Conservation (phyloP, 371 early-diverging fungal species). For the Syncephalastrum racemosum region DNA sequence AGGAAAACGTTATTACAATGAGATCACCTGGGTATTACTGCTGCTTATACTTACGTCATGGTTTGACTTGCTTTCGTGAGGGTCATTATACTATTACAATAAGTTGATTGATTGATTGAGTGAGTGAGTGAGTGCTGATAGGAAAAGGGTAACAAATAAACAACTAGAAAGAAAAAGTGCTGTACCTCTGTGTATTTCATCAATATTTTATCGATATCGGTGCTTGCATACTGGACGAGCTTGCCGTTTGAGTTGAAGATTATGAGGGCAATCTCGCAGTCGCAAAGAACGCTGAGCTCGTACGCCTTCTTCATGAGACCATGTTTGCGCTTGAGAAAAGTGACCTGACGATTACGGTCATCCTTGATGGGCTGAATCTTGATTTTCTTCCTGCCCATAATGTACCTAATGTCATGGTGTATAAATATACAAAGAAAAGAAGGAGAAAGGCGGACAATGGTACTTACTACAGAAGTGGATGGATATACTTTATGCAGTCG, state of each 20-base stretch:
- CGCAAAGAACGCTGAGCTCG: constrained; percentile 96
- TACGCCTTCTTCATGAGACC: constrained; percentile 99
- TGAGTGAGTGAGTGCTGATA: neutral
- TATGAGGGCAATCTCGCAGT: constrained; percentile 94
- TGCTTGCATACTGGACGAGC: constrained; percentile 88
- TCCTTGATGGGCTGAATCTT: constrained; percentile 93
- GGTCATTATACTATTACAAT: constrained; percentile 31
- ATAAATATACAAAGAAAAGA: constrained; percentile 5
- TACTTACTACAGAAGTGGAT: constrained; percentile 6
- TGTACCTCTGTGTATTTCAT: constrained; percentile 88
- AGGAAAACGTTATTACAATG: neutral
- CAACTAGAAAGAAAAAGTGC: neutral
- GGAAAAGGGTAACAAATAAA: neutral
- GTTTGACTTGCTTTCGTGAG: constrained; percentile 44
- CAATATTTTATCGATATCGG: constrained; percentile 90
- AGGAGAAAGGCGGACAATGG: constrained; percentile 4
- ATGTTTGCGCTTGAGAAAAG: constrained; percentile 86
- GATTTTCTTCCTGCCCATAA: constrained; percentile 97
- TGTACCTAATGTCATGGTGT: neutral
- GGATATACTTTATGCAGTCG: constrained; percentile 15
- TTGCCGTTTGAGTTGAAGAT: constrained; percentile 92
- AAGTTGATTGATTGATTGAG: neutral
- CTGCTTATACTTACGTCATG: constrained; percentile 29
- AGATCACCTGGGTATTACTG: no score
- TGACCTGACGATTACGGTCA: constrained; percentile 91